phyloP scores from a whole-genome alignment of 192 early-diverging fungal genomes.

The Coemansia sp. region DNA sequence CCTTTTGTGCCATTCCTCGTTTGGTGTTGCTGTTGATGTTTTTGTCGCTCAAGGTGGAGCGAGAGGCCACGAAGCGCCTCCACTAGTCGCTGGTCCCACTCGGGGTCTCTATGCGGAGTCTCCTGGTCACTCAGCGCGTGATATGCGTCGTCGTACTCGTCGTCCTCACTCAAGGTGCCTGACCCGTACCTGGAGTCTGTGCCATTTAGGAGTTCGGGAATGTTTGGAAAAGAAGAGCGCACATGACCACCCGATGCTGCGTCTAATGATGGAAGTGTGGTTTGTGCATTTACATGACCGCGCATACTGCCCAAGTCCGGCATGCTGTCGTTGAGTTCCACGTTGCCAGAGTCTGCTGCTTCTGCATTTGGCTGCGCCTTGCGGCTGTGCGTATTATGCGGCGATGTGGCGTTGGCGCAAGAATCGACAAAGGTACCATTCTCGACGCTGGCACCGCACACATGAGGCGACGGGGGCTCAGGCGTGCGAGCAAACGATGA shows the following conservation, averaged over 20 bases:
- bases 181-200: neutral
- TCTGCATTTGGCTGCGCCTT: neutral
- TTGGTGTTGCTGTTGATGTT: neutral
- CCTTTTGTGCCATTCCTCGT: neutral
- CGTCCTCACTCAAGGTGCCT: neutral
- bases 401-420: neutral
- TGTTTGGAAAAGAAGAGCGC: neutral
- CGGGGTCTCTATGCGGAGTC: slow-evolving; percentile 23
- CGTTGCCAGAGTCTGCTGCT: neutral
- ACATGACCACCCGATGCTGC: neutral
- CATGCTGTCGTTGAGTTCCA: neutral
- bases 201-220: neutral
- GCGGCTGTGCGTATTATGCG: neutral
- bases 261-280: neutral
- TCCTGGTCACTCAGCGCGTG: slow-evolving; percentile 52
- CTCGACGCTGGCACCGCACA: neutral
- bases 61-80: slow-evolving; percentile 34
- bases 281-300: slow-evolving; percentile 3
- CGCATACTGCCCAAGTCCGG: neutral
- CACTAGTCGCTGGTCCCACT: slow-evolving; percentile 43
- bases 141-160: slow-evolving; percentile 16
- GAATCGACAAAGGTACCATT: neutral
- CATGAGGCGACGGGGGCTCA: slow-evolving; percentile 12
- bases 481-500: neutral
- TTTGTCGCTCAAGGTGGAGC: slow-evolving; percentile 12